Evolutionary conservation across 768 basidiomycete species (phyloP).

Genomic region (Calvatia gigantea): DNA sequence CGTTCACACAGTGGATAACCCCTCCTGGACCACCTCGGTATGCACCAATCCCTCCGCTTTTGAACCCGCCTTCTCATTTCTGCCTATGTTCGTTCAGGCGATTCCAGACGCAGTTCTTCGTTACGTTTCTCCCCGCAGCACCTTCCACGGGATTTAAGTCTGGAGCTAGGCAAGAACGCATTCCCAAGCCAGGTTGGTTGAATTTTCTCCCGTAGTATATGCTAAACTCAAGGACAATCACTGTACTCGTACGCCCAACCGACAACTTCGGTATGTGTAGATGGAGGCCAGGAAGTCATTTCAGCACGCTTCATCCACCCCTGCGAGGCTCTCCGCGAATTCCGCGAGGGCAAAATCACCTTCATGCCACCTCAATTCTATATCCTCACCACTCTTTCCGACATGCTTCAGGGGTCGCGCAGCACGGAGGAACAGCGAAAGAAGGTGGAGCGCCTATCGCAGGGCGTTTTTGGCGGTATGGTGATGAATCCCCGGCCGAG

Average conservation of each 20-base stretch:
- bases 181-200: slow-evolving; percentile 56
- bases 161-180: slow-evolving; percentile 50
- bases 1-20: slow-evolving; percentile 76
- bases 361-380: slow-evolving; percentile 79
- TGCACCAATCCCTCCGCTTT: slow-evolving; percentile 9
- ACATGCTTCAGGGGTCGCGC: slow-evolving; percentile 39
- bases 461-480: slow-evolving; percentile 57
- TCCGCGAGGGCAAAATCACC: slow-evolving; percentile 43
- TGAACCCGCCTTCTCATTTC: not conserved
- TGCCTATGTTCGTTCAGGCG: slow-evolving; percentile 38
- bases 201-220: not conserved
- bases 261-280: slow-evolving; percentile 20
- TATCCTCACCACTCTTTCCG: slow-evolving; percentile 57
- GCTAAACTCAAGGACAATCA: not conserved
- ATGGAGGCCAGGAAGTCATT: slow-evolving; percentile 69
- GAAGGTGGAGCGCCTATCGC: slow-evolving; percentile 43
- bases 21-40: slow-evolving; percentile 54
- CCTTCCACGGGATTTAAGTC: slow-evolving; percentile 46
- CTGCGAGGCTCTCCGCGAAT: slow-evolving; percentile 47
- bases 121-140: slow-evolving; percentile 51
- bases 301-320: slow-evolving; percentile 66
- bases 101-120: slow-evolving; percentile 69
- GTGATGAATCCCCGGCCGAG: slow-evolving; percentile 45
- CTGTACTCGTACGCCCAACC: not conserved
- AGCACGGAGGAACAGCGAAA: slow-evolving; percentile 44